Conservation (phyloP, 768 basidiomycete genomes). For the Termitomyces sp. region DNA sequence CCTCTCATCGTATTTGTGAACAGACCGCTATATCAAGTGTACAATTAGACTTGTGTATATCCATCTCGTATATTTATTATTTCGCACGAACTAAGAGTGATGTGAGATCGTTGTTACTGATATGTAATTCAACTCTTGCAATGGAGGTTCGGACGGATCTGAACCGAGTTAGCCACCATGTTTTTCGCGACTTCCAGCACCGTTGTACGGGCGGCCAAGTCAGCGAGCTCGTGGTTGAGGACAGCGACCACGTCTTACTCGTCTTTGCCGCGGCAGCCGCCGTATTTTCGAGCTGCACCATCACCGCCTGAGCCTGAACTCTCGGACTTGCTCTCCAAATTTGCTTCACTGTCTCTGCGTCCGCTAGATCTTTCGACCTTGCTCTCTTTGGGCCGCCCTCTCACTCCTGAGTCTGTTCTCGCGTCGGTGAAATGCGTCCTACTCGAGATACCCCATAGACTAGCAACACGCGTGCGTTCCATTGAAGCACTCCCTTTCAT, state of each 20-base stretch:
- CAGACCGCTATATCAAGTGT: conserved; percentile 90
- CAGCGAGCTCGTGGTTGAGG: conserved; percentile 6
- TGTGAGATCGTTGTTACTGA: background rate
- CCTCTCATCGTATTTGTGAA: conserved; percentile 6
- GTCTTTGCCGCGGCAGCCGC: conserved; percentile 4
- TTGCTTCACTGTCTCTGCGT: conserved; percentile 54
- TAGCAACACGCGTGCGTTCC: conserved; percentile 71
- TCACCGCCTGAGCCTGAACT: conserved; percentile 50
- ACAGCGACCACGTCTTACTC: conserved; percentile 6
- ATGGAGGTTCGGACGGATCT: conserved; percentile 11
- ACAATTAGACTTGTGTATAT: conserved; percentile 60
- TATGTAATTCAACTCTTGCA: background rate
- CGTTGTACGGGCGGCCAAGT: conserved; percentile 4
- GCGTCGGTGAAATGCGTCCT: conserved; percentile 73
- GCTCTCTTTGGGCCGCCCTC: conserved; percentile 72
- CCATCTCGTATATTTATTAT: conserved; percentile 8
- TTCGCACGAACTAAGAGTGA: background rate
- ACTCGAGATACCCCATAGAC: conserved; percentile 72
- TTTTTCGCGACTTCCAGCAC: background rate
- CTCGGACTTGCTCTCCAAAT: conserved; percentile 57
- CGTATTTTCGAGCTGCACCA: conserved; percentile 37
- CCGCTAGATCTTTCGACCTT: conserved; percentile 71
- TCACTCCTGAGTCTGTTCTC: conserved; percentile 66
- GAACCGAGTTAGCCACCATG: conserved; percentile 7
- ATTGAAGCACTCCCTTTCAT: conserved; percentile 82